Base-by-base conservation (phyloP, 305 asterid genomes). In the Plantago coronopus region DNA sequence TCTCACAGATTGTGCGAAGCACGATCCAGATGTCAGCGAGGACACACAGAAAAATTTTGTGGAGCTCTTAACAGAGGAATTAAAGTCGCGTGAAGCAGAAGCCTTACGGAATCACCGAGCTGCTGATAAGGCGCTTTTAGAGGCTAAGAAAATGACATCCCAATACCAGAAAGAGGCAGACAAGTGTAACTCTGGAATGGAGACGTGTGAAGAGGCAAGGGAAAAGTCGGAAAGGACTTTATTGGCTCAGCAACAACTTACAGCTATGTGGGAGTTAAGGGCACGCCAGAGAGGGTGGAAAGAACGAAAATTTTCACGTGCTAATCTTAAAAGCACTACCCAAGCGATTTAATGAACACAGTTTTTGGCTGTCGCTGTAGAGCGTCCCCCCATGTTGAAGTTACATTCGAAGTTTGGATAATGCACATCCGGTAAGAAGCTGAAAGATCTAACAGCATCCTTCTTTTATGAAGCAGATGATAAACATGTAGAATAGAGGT, bases 181-280 rank as follows among this genome's bases (percentile, higher is more conserved):
- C 76, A 91, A 91, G 78, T 91, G 98, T 76, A 91, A 91, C 70
- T 86, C 94, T 7, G 98, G 98, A 60, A 91, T 91, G 98, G 97
- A 88, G 65, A 91, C 98, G 2, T 91, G 98, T 66, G 98, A 88
- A 76, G 91, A 81, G 80, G 98, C 98, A 22, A 79, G 97, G 62
- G 98, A 86, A 69, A 91, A 91, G 59, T 80, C 98, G 4, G 95
- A 88, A 71, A 84, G 78, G 29, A 71, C 82, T 71, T 69, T 91
- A 66, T 63, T 70, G 59, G 75, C 80, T 22, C 98, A 91, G 82
- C 84, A 80, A 73, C 86, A 78, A 72, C 68, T 84, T 59, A 86
- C 95, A 8, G 79, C 89, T 56, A 63, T 68, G 71, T 91, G 98
- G 98, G 94, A 83, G 81, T 69, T 54, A 74, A 78, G 98, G 70